Conservation (phyloP, 78 protist genomes). For the Protostelium mycophagum region DNA sequence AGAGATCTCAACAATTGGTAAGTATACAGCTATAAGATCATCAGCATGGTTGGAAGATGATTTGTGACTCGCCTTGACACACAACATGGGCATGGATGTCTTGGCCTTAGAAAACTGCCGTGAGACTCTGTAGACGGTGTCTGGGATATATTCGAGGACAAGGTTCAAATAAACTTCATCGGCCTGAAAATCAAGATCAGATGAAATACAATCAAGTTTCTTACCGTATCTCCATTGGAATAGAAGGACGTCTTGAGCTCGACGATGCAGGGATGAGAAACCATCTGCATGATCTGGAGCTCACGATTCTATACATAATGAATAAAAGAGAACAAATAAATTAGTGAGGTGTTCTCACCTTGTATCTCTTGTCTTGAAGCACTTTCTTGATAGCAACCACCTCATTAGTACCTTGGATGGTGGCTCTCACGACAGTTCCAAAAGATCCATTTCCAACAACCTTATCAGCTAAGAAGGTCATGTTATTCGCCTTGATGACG, state of each 20-base stretch:
- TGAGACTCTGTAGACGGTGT: constrained; percentile 85
- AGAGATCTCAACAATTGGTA: constrained; percentile 94
- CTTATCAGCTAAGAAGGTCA: constrained; percentile 64
- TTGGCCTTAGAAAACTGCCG: constrained; percentile 74
- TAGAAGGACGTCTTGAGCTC: constrained; percentile 84
- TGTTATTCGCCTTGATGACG: constrained; percentile 55
- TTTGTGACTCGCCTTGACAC: constrained; percentile 67
- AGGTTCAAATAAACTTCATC: constrained; percentile 96
- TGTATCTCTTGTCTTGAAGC: constrained; percentile 95
- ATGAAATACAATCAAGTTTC: background rate
- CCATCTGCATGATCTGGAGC: constrained; percentile 93
- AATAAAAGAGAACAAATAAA: background rate
- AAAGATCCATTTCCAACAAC: constrained; percentile 98
- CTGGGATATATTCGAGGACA: constrained; percentile 98
- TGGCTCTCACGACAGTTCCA: constrained; percentile 95
- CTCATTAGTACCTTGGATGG: constrained; percentile 73
- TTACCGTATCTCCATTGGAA: constrained; percentile 77
- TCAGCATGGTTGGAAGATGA: constrained; percentile 26
- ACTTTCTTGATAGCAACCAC: constrained; percentile 98
- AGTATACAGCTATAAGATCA: constrained; percentile 74
- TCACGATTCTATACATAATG: constrained; percentile 91
- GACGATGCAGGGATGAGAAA: constrained; percentile 92
- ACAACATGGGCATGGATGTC: constrained; percentile 80
- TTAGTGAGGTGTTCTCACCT: constrained; percentile 76
- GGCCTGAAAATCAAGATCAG: constrained; percentile 11